phyloP scores from a whole-genome alignment of 495 filamentous ascomycete species.

The Aspergillus ostianus region DNA sequence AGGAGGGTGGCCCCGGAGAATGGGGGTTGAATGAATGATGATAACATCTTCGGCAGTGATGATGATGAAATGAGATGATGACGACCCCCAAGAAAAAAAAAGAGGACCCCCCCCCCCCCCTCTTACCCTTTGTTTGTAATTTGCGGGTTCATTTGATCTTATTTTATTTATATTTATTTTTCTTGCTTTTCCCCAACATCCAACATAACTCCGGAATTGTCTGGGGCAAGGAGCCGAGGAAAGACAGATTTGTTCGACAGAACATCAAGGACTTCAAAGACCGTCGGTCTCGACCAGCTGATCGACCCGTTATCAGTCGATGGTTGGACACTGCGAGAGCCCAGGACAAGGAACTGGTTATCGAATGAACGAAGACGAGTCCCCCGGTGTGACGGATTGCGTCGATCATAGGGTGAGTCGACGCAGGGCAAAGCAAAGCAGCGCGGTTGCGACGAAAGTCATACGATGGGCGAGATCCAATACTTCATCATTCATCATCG shows the following conservation, averaged over 20 bases:
- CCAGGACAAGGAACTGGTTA: not conserved
- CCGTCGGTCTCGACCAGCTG: slow-evolving; percentile 25
- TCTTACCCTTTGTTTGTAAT: too few relatives aligned
- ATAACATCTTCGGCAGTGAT: slow-evolving; percentile 14
- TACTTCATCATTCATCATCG: slow-evolving; percentile 23
- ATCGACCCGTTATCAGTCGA: slow-evolving; percentile 19
- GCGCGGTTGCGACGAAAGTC: slow-evolving; percentile 17
- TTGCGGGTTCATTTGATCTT: not conserved
- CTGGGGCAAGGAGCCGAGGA: slow-evolving; percentile 21
- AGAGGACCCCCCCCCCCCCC: too few relatives aligned
- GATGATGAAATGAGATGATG: slow-evolving; percentile 16
- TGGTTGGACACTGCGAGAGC: slow-evolving; percentile 16
- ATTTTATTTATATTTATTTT: slow-evolving; percentile 2
- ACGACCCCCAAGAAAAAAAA: not conserved
- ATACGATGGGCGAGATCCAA: slow-evolving; percentile 27
- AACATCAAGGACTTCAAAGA: slow-evolving; percentile 7
- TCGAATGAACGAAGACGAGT: slow-evolving; percentile 16
- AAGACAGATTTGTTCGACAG: slow-evolving; percentile 11
- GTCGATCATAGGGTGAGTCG: slow-evolving; percentile 13
- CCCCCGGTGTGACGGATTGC: slow-evolving; percentile 11
- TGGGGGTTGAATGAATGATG: slow-evolving; percentile 10
- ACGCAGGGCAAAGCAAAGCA: slow-evolving; percentile 15
- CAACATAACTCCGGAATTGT: slow-evolving; percentile 5
- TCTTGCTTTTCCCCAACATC: slow-evolving; percentile 15
- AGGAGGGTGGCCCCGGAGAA: not conserved